Evolutionary conservation across 768 basidiomycete genomes (phyloP).

Genomic region (Leccinum rimulosum): DNA sequence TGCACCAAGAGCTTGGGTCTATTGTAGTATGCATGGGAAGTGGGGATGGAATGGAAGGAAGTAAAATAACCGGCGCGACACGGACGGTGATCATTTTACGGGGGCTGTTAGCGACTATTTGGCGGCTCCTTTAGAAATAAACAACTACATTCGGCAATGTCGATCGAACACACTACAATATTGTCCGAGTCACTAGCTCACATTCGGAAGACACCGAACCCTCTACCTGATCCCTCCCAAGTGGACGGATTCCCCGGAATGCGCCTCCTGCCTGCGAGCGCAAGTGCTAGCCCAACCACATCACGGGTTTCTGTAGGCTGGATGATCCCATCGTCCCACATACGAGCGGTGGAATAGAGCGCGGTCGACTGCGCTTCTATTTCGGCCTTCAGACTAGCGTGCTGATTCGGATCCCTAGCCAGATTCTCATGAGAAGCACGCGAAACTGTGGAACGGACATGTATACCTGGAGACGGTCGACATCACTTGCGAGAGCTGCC

Average conservation of each 20-base stretch:
- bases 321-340: constrained; percentile 95
- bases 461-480: constrained; percentile 79
- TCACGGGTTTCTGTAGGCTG: constrained; percentile 86
- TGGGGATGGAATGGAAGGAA: background rate
- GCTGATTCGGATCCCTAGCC: constrained; percentile 74
- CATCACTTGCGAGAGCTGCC: constrained; percentile 93
- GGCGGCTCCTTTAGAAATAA: constrained; percentile 19
- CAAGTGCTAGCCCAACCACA: constrained; percentile 84
- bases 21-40: background rate
- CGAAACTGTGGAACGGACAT: constrained; percentile 14
- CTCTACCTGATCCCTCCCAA: constrained; percentile 68
- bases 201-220: constrained; percentile 94
- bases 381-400: constrained; percentile 67
- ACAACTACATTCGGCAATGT: constrained; percentile 27
- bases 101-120: constrained; percentile 21
- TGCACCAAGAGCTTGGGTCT: background rate
- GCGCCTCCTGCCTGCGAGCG: constrained; percentile 58
- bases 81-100: background rate
- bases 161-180: constrained; percentile 11
- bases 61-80: background rate
- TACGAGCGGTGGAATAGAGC: constrained; percentile 83
- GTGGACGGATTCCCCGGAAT: constrained; percentile 31
- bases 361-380: constrained; percentile 90
- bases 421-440: background rate
- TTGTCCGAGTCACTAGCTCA: constrained; percentile 32